These are phyloP conservation scores for Liquidambar formosana DNA, from an alignment of 164 flowering plant species.

Conservation along the genomic window DNA sequence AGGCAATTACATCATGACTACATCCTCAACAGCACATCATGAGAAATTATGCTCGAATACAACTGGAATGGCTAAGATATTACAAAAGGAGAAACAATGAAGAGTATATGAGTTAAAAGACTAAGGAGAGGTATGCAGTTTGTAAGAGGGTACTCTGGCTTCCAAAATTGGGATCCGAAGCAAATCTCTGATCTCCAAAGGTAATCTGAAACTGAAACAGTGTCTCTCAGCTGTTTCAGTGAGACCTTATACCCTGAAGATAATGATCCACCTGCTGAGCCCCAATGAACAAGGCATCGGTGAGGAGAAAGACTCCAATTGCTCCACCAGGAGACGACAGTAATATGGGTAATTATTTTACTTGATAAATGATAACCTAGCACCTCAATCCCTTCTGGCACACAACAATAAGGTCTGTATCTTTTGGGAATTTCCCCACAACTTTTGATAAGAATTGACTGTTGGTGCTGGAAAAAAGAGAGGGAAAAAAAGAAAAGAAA, in stretches of 20 bases:
- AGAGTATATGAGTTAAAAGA: not conserved
- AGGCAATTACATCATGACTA: not conserved
- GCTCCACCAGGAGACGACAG: not conserved
- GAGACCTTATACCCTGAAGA: slow-evolving; percentile 52
- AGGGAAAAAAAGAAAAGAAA: not conserved
- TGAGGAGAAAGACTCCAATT: slow-evolving; percentile 65
- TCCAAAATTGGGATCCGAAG: not conserved
- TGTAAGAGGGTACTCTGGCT: slow-evolving; percentile 1
- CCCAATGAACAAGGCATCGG: slow-evolving; percentile 82
- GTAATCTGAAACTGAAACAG: too few species aligned
- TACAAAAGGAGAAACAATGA: not conserved
- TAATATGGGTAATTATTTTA: too few species aligned
- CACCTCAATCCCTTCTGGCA: slow-evolving; percentile 98
- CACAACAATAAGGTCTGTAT: slow-evolving; percentile 82
- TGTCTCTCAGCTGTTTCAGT: slow-evolving; percentile 20
- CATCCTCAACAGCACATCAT: not conserved
- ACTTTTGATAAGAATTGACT: slow-evolving; percentile 78
- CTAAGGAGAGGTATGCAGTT: not conserved
- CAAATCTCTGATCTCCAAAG: too few species aligned
- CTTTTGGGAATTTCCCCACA: slow-evolving; percentile 65
- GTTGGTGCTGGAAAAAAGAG: slow-evolving; percentile 23
- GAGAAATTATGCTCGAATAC: not conserved
- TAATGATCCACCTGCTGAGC: slow-evolving; percentile 68
- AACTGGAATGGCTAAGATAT: not conserved
- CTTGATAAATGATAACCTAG: too few species aligned